Conservation (phyloP, 768 basidiomycete species). For the Serpula lacrymans region DNA sequence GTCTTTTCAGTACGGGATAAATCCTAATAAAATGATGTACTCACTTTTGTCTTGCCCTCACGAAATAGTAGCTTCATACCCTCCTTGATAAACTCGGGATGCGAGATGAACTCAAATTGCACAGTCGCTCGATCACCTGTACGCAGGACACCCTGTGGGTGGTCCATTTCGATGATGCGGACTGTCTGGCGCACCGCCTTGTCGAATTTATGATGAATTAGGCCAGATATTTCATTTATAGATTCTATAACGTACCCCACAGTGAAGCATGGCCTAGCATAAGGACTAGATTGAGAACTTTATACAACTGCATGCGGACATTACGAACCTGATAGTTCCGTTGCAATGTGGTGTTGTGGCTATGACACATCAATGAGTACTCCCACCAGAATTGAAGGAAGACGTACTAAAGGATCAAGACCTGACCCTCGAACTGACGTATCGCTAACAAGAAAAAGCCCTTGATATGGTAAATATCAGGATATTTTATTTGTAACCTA, state of each 20-base stretch:
- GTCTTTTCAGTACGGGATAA: constrained; percentile 7
- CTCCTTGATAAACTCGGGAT: constrained; percentile 88
- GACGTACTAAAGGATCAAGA: constrained; percentile 86
- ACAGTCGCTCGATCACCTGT: constrained; percentile 95
- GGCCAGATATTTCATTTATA: not conserved
- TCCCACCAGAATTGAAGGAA: constrained; percentile 5
- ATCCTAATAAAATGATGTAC: constrained; percentile 12
- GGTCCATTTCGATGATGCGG: constrained; percentile 85
- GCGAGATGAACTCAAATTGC: constrained; percentile 91
- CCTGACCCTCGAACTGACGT: constrained; percentile 87
- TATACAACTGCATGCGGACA: constrained; percentile 2
- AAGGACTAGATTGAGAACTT: not conserved
- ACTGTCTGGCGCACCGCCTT: constrained; percentile 94
- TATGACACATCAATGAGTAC: constrained; percentile 29
- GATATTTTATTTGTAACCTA: constrained; percentile 24
- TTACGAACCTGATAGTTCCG: constrained; percentile 80
- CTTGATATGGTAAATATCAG: not conserved
- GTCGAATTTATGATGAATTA: constrained; percentile 7
- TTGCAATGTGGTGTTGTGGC: constrained; percentile 91
- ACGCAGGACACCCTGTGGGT: constrained; percentile 82
- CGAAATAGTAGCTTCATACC: constrained; percentile 93
- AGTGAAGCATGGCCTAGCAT: constrained; percentile 83
- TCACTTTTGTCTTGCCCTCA: constrained; percentile 93
- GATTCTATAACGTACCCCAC: constrained; percentile 55
- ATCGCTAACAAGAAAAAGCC: constrained; percentile 47